A percentile compares a stretch with the other conserved stretches of the same genome.
Conservation (phyloP, 768 basidiomycete species). For the Phylloporus rhodoxanthus region DNA sequence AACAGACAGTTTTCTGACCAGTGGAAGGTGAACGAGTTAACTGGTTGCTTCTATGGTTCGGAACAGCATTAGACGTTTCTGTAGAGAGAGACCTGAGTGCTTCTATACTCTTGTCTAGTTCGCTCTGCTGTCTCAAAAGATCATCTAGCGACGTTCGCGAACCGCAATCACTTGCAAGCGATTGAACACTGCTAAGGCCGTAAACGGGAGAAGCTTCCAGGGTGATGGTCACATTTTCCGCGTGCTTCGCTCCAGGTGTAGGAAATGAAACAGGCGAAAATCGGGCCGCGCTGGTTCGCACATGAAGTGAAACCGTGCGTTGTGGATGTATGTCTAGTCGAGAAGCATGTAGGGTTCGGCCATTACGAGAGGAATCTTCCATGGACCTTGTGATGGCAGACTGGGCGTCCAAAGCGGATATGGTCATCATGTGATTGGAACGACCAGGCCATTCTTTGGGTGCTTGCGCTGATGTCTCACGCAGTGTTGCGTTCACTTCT, state of each 20-base stretch:
- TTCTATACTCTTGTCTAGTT: constrained; percentile 61
- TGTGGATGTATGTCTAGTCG: background rate
- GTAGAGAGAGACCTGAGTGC: constrained; percentile 45
- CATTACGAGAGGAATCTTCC: constrained; percentile 5
- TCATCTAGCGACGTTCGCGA: constrained; percentile 41
- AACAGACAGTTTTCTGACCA: constrained; percentile 23
- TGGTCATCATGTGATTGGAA: background rate
- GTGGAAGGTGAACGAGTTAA: constrained; percentile 22
- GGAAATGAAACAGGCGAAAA: background rate
- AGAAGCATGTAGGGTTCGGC: background rate
- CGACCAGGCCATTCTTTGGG: constrained; percentile 5
- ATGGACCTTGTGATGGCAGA: constrained; percentile 3
- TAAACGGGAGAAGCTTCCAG: constrained; percentile 39
- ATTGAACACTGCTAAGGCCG: constrained; percentile 36
- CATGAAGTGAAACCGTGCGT: background rate
- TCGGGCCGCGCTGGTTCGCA: background rate
- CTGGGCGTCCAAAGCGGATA: constrained; percentile 8
- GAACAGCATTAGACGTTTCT: constrained; percentile 28
- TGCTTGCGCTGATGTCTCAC: constrained; percentile 3
- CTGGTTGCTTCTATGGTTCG: constrained; percentile 4
- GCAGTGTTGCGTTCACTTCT: background rate
- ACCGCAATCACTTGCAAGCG: constrained; percentile 5
- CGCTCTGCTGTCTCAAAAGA: constrained; percentile 54
- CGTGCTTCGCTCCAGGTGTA: background rate
- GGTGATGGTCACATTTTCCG: background rate